Conservation (phyloP, 148 eudicot genomes). For the Camellia japonica region DNA sequence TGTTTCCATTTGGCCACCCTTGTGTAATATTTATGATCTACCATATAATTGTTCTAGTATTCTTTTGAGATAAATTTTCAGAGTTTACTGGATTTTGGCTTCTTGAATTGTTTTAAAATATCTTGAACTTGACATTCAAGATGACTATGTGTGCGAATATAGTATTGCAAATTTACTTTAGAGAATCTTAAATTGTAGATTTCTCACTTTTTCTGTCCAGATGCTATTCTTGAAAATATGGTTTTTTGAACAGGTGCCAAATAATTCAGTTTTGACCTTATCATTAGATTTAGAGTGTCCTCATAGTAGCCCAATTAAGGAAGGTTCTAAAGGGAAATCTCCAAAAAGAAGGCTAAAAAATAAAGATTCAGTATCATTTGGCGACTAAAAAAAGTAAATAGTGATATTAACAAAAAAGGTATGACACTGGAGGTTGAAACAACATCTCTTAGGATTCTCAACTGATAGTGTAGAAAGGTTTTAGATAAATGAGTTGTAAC, state of each 20-base stretch:
- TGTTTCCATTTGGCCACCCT: background rate
- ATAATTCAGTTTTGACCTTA: slow-evolving; percentile 54
- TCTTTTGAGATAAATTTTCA: background rate
- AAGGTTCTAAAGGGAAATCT: slow-evolving; percentile 43
- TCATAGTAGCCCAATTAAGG: slow-evolving; percentile 29
- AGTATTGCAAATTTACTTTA: background rate
- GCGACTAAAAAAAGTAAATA: slow-evolving; percentile 26
- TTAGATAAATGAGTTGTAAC: background rate
- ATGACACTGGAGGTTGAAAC: background rate
- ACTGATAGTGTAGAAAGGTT: background rate
- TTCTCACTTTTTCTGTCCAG: background rate
- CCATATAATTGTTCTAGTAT: background rate
- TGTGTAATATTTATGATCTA: background rate
- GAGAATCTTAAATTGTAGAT: background rate
- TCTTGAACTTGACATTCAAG: no score
- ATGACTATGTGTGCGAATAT: background rate
- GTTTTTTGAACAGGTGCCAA: slow-evolving; percentile 42
- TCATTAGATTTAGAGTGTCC: slow-evolving; percentile 77
- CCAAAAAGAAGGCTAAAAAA: slow-evolving; percentile 39
- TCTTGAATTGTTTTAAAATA: background rate
- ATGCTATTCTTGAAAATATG: background rate
- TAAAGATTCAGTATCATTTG: slow-evolving; percentile 34
- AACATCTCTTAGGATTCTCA: background rate
- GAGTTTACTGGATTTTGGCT: background rate
- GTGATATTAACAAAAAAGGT: slow-evolving; percentile 31